phyloP scores from a whole-genome alignment of 306 rosid genomes.

The Chamaecrista fasciculata region DNA sequence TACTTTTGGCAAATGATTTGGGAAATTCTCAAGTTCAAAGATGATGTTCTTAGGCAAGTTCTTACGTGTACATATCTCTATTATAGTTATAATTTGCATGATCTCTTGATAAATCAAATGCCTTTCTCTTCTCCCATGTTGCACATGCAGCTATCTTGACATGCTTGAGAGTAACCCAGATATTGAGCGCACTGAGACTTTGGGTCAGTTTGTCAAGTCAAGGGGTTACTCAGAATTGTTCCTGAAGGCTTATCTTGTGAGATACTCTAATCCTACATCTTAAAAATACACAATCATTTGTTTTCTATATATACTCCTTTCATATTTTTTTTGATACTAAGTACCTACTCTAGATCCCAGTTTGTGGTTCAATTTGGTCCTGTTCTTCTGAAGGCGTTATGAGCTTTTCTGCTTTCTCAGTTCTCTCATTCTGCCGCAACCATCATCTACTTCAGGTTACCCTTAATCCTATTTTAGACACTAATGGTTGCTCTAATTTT shows the following conservation, averaged over 20 bases:
- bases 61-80: no score
- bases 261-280: slow-evolving; percentile 20
- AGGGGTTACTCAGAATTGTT: slow-evolving; percentile 78
- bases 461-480: slow-evolving; percentile 19
- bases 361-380: slow-evolving; percentile 93
- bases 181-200: slow-evolving; percentile 66
- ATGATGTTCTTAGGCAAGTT: slow-evolving; percentile 65
- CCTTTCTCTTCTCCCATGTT: not conserved
- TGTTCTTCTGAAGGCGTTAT: slow-evolving; percentile 71
- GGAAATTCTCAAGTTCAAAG: slow-evolving; percentile 73
- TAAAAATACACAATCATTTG: not conserved
- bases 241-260: slow-evolving; percentile 80
- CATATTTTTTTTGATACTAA: not conserved
- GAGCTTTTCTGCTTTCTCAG: slow-evolving; percentile 82
- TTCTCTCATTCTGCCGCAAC: slow-evolving; percentile 80
- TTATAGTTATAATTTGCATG: not conserved
- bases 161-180: slow-evolving; percentile 64
- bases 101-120: slow-evolving; percentile 5
- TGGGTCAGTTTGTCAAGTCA: slow-evolving; percentile 67
- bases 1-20: slow-evolving; percentile 76
- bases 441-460: slow-evolving; percentile 92
- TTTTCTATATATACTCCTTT: not conserved
- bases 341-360: slow-evolving; percentile 54
- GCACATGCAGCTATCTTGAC: slow-evolving; percentile 67
- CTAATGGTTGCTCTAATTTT: not conserved